phyloP scores from a whole-genome alignment of 257 asterid species.

The Solanum sitiens region DNA sequence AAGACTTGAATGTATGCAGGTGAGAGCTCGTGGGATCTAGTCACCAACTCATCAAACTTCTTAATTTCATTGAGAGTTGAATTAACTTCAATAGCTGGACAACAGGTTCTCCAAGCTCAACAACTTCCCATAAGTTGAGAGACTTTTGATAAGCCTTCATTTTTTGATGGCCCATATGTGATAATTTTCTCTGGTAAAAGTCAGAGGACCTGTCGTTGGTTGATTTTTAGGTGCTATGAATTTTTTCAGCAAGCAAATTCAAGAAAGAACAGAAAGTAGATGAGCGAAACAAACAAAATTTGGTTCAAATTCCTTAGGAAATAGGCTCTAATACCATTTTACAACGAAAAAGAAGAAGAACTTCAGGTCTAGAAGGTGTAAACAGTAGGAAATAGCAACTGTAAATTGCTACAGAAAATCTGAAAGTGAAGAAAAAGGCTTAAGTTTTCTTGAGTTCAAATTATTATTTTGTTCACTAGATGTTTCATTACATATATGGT shows the following conservation, averaged over 20 bases:
- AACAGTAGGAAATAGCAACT: too few relatives aligned
- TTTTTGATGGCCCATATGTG: neutral
- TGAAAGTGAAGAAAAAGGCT: too few relatives aligned
- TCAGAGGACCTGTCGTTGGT: neutral
- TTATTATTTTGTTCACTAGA: too few relatives aligned
- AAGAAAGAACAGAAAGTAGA: neutral
- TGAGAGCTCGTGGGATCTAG: neutral
- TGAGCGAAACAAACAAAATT: neutral
- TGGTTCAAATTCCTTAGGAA: neutral
- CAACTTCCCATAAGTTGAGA: neutral
- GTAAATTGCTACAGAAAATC: too few relatives aligned
- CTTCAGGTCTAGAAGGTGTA: too few relatives aligned
- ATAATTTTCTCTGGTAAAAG: neutral
- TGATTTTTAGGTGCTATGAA: neutral
- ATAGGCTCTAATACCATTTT: neutral
- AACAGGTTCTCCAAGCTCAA: neutral
- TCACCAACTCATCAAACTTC: neutral
- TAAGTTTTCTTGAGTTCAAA: too few relatives aligned
- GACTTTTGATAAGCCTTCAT: neutral
- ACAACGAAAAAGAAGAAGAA: neutral
- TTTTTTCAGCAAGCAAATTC: neutral
- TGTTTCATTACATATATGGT: too few relatives aligned
- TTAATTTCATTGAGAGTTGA: neutral
- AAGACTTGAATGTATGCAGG: neutral
- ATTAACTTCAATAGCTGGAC: neutral